Base-by-base conservation (phyloP, 2,329 filamentous ascomycete species). In the Emericellopsis cladophorae region DNA sequence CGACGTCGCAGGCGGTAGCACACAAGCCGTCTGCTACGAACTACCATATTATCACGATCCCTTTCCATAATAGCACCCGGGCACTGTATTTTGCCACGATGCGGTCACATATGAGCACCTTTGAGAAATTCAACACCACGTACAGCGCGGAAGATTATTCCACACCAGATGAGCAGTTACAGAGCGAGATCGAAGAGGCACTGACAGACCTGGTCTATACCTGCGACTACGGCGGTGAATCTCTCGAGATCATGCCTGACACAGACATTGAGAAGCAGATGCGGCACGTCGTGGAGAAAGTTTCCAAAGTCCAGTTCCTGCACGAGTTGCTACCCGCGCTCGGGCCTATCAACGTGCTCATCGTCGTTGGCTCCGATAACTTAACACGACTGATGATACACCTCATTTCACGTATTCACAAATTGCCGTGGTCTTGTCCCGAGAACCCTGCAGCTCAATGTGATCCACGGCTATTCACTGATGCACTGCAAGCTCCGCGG, bases 261-360 rank as follows among this genome's bases (percentile, higher is more conserved):
- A 12, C 12, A 9, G 26, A 29, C 12, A 29, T 29, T 7, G 51
- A 54, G 4, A 62, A 68, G 18, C 58, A 65, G 40, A 67, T 68
- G 48, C 77, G 68, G 49, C 72, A 76, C 46, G 66, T 68, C 2
- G 64, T 68, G 42, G 68, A 68, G 40, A 68, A 72, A 9, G 80
- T 76, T 53, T 60, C 72, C 41, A 81, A 81, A 48, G 76, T 73
- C 48, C 67, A 65, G 26, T 81, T 81, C 47, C 49, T 79, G 6
- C 68, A 65, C 36, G 73, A 78, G 45, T 58, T 81, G 4, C 51
- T 79, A 24, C 58, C 67, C 16, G 50, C 55, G 8, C 51, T 78
- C 10, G 29, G n/a, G 4, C 26, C 67, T 10, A 66, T 62, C 31
- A 70, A 66, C 31, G 54, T 81, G 7, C 55, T 78, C 12, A 65